Evolutionary conservation across 2,329 filamentous ascomycete species (phyloP), one percentile per base, ranked within the genome.

Genomic region (Rhinocladiella mackenziei): DNA sequence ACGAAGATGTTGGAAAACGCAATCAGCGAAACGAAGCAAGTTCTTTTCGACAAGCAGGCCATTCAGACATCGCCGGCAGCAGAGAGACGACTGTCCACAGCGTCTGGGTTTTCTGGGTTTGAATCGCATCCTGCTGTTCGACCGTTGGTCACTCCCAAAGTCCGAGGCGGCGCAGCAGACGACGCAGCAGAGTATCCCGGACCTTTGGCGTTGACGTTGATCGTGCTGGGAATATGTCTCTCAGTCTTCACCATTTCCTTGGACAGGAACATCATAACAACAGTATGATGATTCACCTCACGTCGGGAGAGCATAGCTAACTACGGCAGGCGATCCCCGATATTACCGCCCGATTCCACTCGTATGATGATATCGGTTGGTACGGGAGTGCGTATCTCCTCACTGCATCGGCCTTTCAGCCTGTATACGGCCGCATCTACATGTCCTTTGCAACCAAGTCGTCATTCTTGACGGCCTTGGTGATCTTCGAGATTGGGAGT

Each of bases 401-500:
- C 10, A 48, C 35, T 1, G 53, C 51, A 5, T 58, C 50, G 15
- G 51, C 52, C 2, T 55, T 51, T 17, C 46, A 51, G 14, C 41
- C 37, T 11, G 30, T 54, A 6, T 55, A 46, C 34, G 47, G 49
- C n/a, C 34, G 40, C 10, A 39, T 55, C 15, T 56, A 53, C 41
- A 47, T 53, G 11, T 45, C 34, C 4, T 51, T 56, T 22, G 10
- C 26, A 8, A 30, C 36, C 20, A 59, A 59, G 32, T 46, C 35
- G 11, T 38, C 43, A 7, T 68, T 63, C 35, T 48, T 65, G 13
- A 42, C 51, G n/a, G 53, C 58, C 0, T 14, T 64, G 4, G 49
- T 25, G 8, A 36, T 61, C 1, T 66, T 67, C 37, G 58, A 63
- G 26, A 19, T 63, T 5, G 61, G 60, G 2, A 58, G 47, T 38